These are phyloP conservation scores for Cutaneotrichosporon mucoides DNA, from an alignment of 1,284 basidiomycete species.

Conservation along the genomic window DNA sequence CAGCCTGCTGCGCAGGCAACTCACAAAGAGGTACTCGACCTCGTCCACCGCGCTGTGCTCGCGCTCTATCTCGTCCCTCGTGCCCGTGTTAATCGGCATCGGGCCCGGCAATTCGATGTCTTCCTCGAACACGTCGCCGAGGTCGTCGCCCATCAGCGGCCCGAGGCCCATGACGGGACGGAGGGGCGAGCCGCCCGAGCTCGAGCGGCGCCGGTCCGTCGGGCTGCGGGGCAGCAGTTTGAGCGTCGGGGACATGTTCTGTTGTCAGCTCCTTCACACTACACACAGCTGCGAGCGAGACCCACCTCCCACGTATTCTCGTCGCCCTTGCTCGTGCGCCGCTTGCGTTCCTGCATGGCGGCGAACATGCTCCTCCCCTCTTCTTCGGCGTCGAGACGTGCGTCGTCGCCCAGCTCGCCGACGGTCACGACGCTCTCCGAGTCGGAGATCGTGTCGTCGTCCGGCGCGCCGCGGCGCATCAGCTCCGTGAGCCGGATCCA, in stretches of 20 bases:
- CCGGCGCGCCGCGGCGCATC: constrained; percentile 25
- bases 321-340: constrained; percentile 45
- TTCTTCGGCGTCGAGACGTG: constrained; percentile 50
- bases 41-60: constrained; percentile 47
- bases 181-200: constrained; percentile 66
- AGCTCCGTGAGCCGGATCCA: constrained; percentile 44
- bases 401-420: constrained; percentile 74
- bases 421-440: constrained; percentile 83
- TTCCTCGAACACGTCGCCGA: constrained; percentile 58
- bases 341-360: constrained; percentile 51
- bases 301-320: constrained; percentile 90
- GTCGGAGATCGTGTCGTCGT: constrained; percentile 67
- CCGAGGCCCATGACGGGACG: constrained; percentile 72
- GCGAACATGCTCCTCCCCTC: constrained; percentile 57
- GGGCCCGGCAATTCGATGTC: constrained; percentile 64
- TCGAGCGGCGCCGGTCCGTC: constrained; percentile 61
- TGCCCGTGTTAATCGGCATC: constrained; percentile 56
- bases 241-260: constrained; percentile 94
- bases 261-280: constrained; percentile 14
- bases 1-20: no score
- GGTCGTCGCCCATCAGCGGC: constrained; percentile 54
- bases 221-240: constrained; percentile 83
- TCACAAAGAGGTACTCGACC: constrained; percentile 43
- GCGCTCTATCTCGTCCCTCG: constrained; percentile 43
- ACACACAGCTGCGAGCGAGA: neutral